Conservation (phyloP, 78 protist species). For the Dictyostelium citrinum region DNA sequence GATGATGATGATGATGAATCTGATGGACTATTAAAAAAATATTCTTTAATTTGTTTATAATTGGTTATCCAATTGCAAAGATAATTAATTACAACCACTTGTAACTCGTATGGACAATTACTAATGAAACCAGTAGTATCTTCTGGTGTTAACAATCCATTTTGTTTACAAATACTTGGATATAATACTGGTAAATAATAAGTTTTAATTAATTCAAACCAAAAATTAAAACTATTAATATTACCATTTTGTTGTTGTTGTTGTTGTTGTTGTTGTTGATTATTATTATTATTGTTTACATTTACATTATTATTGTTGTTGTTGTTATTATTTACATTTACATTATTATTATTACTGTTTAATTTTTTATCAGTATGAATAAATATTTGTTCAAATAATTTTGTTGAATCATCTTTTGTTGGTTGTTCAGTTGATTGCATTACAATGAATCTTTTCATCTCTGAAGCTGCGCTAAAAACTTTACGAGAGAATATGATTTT, state of each 20-base stretch:
- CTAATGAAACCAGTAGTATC: conserved; percentile 66
- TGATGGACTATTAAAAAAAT: not conserved
- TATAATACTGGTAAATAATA: conserved; percentile 32
- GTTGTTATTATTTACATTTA: not conserved
- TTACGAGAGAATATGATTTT: conserved; percentile 2
- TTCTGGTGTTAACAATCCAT: conserved; percentile 1
- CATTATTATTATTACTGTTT: not conserved
- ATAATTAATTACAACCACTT: conserved; percentile 44
- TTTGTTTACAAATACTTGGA: conserved; percentile 45
- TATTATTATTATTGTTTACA: not conserved
- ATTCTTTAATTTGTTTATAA: conserved; percentile 1
- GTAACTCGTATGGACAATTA: conserved; percentile 68
- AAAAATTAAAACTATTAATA: conserved; percentile 6
- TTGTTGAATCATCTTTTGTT: conserved; percentile 26
- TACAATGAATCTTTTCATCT: conserved; percentile 40
- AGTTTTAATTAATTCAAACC: conserved; percentile 53
- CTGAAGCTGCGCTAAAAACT: conserved; percentile 17
- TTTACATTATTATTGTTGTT: not conserved
- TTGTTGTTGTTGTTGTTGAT: not conserved
- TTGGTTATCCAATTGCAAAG: conserved; percentile 9
- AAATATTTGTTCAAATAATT: conserved; percentile 49
- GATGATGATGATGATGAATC: not conserved
- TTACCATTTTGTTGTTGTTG: not conserved
- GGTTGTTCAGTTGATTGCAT: conserved; percentile 49
- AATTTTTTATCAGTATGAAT: conserved; percentile 4